These are phyloP conservation scores for Hortiboletus flavorubellus DNA, from an alignment of 768 basidiomycete species.

Conservation along the genomic window DNA sequence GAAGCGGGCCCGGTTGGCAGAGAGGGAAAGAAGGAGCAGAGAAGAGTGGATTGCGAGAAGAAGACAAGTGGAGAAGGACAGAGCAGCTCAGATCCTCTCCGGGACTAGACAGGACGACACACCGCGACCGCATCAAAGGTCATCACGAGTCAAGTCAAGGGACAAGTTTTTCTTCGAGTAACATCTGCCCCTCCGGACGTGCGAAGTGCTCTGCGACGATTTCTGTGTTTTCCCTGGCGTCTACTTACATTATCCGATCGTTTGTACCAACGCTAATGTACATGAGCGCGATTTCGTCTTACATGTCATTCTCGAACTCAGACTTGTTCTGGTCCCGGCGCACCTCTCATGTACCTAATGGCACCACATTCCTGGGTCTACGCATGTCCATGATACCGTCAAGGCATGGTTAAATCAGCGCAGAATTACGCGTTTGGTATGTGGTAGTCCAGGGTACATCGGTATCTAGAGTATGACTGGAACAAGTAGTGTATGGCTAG, in stretches of 20 bases:
- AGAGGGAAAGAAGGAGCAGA: constrained; percentile 47
- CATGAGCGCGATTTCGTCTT: constrained; percentile 4
- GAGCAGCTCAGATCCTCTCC: constrained; percentile 34
- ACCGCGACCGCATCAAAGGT: constrained; percentile 8
- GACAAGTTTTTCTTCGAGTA: constrained; percentile 45
- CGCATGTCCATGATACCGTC: too few species aligned
- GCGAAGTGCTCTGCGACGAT: constrained; percentile 3
- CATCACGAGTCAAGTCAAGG: constrained; percentile 26
- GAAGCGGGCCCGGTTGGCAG: constrained; percentile 46
- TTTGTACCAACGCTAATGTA: background rate
- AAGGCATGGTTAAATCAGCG: background rate
- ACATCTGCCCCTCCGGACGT: constrained; percentile 14
- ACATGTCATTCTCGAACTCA: constrained; percentile 1
- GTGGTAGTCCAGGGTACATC: constrained; percentile 13
- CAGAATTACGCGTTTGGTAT: constrained; percentile 11
- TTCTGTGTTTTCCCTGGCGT: background rate
- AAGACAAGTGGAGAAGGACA: constrained; percentile 41
- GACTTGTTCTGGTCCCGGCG: background rate
- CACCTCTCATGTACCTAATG: constrained; percentile 6
- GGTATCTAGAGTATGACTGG: constrained; percentile 11
- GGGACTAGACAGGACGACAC: constrained; percentile 16
- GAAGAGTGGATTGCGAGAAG: constrained; percentile 37
- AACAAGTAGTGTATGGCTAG: background rate
- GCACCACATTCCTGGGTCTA: background rate
- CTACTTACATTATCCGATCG: background rate